These are phyloP conservation scores for Choanephora cucurbitarum DNA, from an alignment of 371 early-diverging fungal species.

Conservation along the genomic window DNA sequence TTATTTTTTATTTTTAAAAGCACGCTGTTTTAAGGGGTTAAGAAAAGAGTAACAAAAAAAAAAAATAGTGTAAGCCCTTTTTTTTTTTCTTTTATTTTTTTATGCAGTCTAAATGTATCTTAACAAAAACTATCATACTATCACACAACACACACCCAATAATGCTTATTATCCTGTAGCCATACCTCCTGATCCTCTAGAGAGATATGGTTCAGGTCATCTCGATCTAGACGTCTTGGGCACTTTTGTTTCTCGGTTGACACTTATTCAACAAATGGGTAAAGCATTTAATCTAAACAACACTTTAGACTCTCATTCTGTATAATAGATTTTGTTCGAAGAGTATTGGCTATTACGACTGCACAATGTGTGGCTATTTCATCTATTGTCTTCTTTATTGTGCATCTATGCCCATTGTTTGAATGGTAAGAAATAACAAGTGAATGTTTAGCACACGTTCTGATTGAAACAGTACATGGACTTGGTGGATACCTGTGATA, in stretches of 20 bases:
- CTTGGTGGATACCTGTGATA: constrained; percentile 23
- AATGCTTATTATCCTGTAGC: constrained; percentile 12
- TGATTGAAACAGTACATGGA: constrained; percentile 9
- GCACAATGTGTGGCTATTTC: constrained; percentile 63
- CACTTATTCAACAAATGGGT: constrained; percentile 22
- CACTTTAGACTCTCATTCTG: background rate
- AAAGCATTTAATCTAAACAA: background rate
- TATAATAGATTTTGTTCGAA: constrained; percentile 21
- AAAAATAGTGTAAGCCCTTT: background rate
- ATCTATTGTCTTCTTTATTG: constrained; percentile 14
- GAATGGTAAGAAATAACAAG: constrained; percentile 11
- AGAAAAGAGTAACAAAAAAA: no score
- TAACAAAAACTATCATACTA: constrained; percentile 9
- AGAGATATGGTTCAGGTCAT: constrained; percentile 26
- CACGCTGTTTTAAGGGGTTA: no score
- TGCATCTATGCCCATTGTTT: constrained; percentile 22
- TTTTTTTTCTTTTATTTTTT: no score
- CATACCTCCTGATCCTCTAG: constrained; percentile 21
- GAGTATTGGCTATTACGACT: constrained; percentile 30
- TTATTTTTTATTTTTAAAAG: no score
- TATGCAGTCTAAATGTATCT: no score
- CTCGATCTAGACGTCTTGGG: constrained; percentile 31
- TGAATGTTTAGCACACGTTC: background rate
- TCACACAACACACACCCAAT: constrained; percentile 2
- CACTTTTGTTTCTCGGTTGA: constrained; percentile 24